Base-by-base conservation (phyloP, 2,329 filamentous ascomycete species). In the Penicillium sp. region DNA sequence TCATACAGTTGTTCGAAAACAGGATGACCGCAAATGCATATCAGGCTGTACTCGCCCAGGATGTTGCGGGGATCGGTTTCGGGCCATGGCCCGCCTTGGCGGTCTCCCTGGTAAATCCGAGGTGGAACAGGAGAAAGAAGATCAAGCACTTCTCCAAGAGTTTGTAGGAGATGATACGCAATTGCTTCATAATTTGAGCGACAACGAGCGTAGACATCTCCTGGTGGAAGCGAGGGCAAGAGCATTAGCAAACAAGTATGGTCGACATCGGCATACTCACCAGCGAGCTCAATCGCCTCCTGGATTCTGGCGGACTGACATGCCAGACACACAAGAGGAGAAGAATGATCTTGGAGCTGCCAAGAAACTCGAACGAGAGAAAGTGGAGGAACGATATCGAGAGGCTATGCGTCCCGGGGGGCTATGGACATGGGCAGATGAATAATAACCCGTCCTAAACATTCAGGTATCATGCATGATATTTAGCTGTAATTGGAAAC, bases 271-370 rank as follows among this genome's bases (percentile, higher is more conserved):
- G 52, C 83, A 93, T 62, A 81, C 85, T 27, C 91, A 88, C 71
- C 83, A 86, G 56, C 82, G 91, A 47, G 81, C 83, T 58, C 79
- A 77, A 41, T 90, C 88, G 9, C 92, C 94, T 11, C 90, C 91
- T 1, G 92, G 91, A 0, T 97, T 90, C 69, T 99, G 94, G 94
- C 81, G 90, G 50, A 82, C 88, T 1, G 93, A 96, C 62, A 96
- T 99, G 69, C 92, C 93, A 1, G 85, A 78, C 26, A 97, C 94
- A 1, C 94, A 97, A 70, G 90, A 97, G 72, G 74, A 86, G 27
- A 78, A 83, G 61, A 76, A 79, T 48, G 84, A 93, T 64, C 82
- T 82, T 53, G 79, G 81, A 56, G 84, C 86, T 67, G 88, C 88
- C 0, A 79, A 78, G n/a, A 79, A 79, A 62, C 75, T 83, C 56